These are phyloP conservation scores for Coprinopsis strossmayeri DNA, from an alignment of 768 basidiomycete genomes.

Conservation along the genomic window DNA sequence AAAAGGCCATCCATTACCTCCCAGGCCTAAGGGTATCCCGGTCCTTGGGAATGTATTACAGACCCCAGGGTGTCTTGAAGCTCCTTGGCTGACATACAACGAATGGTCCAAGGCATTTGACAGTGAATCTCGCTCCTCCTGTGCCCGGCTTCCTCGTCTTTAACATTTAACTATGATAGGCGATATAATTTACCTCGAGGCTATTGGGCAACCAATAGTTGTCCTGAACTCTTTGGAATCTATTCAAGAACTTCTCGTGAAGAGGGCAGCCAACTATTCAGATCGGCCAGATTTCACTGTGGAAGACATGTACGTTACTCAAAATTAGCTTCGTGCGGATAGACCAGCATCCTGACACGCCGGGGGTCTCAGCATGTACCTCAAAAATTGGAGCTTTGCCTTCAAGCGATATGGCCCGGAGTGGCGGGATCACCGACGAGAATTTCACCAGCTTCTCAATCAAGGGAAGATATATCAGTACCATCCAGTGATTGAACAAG, in stretches of 20 bases:
- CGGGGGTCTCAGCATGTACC: background rate
- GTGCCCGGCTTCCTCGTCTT: background rate
- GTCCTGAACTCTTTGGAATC: slow-evolving; percentile 1
- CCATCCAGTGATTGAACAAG: slow-evolving; percentile 32
- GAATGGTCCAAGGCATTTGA: background rate
- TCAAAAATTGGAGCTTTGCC: slow-evolving; percentile 32
- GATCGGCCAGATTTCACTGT: slow-evolving; percentile 2
- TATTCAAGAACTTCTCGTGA: slow-evolving; percentile 2
- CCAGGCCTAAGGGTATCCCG: background rate
- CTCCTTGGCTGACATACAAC: background rate
- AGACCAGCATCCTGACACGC: background rate
- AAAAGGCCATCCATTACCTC: background rate
- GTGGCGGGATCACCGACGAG: slow-evolving; percentile 38
- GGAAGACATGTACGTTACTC: slow-evolving; percentile 7
- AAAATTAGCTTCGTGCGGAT: background rate
- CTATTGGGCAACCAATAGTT: slow-evolving; percentile 1
- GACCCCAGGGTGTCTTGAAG: background rate
- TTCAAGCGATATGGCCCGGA: slow-evolving; percentile 24
- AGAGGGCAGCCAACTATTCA: slow-evolving; percentile 9
- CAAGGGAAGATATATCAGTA: slow-evolving; percentile 26
- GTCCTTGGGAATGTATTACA: background rate
- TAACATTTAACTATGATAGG: background rate
- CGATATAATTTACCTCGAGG: slow-evolving; percentile 7
- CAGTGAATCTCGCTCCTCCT: slow-evolving; percentile 1
- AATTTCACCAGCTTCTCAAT: slow-evolving; percentile 38